Evolutionary conservation across 371 early-diverging fungal genomes (phyloP).

Genomic region (Lichtheimia corymbifera): DNA sequence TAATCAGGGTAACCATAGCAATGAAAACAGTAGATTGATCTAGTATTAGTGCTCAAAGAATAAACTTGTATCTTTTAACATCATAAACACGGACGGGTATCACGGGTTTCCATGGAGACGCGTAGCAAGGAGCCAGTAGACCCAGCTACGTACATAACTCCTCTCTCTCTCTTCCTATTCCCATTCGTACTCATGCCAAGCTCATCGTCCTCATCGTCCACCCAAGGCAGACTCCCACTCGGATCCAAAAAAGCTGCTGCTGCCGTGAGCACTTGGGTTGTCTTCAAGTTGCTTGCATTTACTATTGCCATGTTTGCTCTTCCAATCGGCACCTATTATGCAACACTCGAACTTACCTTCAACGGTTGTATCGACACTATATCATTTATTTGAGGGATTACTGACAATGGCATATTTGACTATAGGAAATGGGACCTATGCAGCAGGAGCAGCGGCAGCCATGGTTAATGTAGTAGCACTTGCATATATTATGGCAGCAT

Average conservation of each 20-base stretch:
- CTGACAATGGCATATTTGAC: not conserved
- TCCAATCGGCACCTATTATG: constrained; percentile 20
- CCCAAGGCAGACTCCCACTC: constrained; percentile 8
- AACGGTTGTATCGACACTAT: constrained; percentile 4
- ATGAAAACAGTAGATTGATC: no score
- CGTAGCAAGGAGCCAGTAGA: no score
- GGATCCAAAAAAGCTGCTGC: constrained; percentile 3
- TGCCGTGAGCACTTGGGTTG: constrained; percentile 15
- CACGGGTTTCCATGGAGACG: no score
- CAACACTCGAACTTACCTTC: constrained; percentile 12
- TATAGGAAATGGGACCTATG: constrained; percentile 51
- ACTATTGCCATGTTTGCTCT: constrained; percentile 15
- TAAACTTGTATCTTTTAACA: no score
- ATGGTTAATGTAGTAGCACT: constrained; percentile 48
- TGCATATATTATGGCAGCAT: constrained; percentile 40
- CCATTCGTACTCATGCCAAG: not conserved
- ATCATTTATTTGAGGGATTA: not conserved
- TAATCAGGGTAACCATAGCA: no score
- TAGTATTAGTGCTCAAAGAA: no score
- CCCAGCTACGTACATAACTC: no score
- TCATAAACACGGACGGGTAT: no score
- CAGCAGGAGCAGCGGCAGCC: constrained; percentile 48
- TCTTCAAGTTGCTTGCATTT: constrained; percentile 18
- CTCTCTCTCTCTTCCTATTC: no score
- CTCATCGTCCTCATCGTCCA: not conserved